Base-by-base conservation (phyloP, 257 asterid genomes). In the Penstemon barbatus region DNA sequence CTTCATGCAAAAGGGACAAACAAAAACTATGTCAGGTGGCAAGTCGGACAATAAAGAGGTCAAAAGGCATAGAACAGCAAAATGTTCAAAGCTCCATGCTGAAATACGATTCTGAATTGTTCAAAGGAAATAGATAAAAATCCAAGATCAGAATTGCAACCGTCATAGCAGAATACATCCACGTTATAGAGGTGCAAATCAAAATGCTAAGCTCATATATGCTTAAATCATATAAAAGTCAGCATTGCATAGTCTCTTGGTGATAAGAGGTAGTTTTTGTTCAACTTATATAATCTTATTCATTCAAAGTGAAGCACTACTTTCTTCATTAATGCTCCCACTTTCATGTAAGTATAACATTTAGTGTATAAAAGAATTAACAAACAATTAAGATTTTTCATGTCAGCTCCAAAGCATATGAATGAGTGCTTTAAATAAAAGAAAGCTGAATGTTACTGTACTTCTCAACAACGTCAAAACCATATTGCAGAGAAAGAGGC, bases 401-500 rank as follows among this genome's bases (percentile, higher is more conserved):
- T 48, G 65, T 10, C 56, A 64, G 65, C 57, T 51, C 59, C 66
- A 71, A 67, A 67, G 40, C 54, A 6, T 54, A 66, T 8, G 58
- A 68, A 50, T 6, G 33, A 68, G 39, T 53, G 65, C 58, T 61
- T 46, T 50, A 71, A 52, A 44, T 44, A 65, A 73, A 71, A 57
- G 45, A 68, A 69, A 70, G 83, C n/a, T 41, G 76, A 48, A 68
- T 66, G 72, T 39, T 75, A 70, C 71, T 63, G 69, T 89, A 93
- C 99, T 83, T 89, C 77, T 94, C 97, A 72, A 94, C 90, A 51
- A 87, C 83, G 55, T 78, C 77, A 77, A 91, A 94, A 65, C 97
- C 99, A 74, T 89, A 94, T 80, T 94, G 99, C 80, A 94, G 90
- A 76, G 99, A 89, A 73, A 94, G 95, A 72, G 99, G 99, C 86